phyloP scores from a whole-genome alignment of 768 basidiomycete genomes.

The Tricholoma flavovirens region DNA sequence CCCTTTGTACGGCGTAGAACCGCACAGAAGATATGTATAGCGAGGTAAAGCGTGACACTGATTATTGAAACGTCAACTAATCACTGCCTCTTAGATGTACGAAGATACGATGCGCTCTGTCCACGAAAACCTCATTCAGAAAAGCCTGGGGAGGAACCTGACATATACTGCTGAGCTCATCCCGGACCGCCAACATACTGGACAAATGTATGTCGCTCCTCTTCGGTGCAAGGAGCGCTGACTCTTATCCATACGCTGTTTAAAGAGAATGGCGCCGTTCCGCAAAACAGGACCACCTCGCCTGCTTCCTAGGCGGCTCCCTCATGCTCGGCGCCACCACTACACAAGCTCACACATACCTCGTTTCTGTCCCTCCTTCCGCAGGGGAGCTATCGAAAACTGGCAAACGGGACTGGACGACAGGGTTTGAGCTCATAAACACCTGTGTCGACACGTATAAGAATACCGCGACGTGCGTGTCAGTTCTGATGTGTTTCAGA shows the following conservation, averaged over 20 bases:
- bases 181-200: conserved; percentile 40
- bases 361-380: conserved; percentile 63
- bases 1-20: conserved; percentile 37
- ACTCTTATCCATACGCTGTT: not conserved
- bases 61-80: not conserved
- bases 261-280: conserved; percentile 60
- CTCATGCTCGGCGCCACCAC: conserved; percentile 85
- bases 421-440: conserved; percentile 76
- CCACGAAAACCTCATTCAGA: conserved; percentile 63
- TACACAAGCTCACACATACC: conserved; percentile 40
- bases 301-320: conserved; percentile 93
- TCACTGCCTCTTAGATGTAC: conserved; percentile 63
- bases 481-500: too few relatives aligned
- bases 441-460: conserved; percentile 85
- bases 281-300: conserved; percentile 94
- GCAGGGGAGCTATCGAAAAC: conserved; percentile 47
- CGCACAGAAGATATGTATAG: conserved; percentile 74
- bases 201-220: conserved; percentile 26
- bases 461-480: conserved; percentile 67
- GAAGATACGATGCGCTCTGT: conserved; percentile 78
- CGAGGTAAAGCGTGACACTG: conserved; percentile 48
- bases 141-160: conserved; percentile 51
- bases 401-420: conserved; percentile 76
- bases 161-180: conserved; percentile 80
- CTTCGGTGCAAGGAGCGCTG: not conserved